Conservation (phyloP, 2,329 filamentous ascomycete species). For the Trichoderma atrobrunneum region DNA sequence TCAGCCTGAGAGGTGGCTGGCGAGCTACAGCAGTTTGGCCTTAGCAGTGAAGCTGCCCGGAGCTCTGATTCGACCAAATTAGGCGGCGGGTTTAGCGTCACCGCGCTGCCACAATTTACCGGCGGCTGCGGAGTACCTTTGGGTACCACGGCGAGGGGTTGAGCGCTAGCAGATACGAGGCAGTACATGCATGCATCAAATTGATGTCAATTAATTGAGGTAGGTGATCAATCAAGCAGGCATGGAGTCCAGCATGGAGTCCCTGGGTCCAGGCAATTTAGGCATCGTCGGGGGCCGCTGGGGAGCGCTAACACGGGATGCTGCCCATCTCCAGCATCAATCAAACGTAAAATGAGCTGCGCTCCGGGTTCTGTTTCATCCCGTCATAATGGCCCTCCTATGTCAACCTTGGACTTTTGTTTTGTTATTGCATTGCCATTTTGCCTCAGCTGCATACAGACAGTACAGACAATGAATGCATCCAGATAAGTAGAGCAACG, state of each 20-base stretch:
- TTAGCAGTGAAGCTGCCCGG: conserved; percentile 9
- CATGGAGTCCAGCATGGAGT: not conserved
- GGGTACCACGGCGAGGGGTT: not conserved
- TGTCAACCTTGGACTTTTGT: not conserved
- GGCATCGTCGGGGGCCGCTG: not conserved
- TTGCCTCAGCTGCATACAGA: not conserved
- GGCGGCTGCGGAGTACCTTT: conserved; percentile 12
- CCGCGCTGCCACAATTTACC: conserved; percentile 10
- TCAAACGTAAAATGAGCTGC: not conserved
- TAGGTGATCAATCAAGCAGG: not conserved
- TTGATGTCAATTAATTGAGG: not conserved
- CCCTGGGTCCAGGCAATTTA: not conserved
- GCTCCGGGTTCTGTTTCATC: not conserved
- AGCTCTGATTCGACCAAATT: conserved; percentile 18
- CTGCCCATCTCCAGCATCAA: not conserved
- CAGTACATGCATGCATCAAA: not conserved
- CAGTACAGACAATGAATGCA: not conserved
- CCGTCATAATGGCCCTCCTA: not conserved
- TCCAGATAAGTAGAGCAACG: not conserved
- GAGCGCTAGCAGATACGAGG: not conserved
- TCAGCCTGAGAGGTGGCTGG: conserved; percentile 18
- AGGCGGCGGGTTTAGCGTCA: conserved; percentile 16
- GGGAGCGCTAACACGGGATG: not conserved
- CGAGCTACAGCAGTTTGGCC: not conserved
- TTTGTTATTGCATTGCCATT: not conserved